Evolutionary conservation across 352 stramenopile genomes (phyloP), one percentile per base, ranked within the genome.

Genomic region (Globisporangium uncinulatum): DNA sequence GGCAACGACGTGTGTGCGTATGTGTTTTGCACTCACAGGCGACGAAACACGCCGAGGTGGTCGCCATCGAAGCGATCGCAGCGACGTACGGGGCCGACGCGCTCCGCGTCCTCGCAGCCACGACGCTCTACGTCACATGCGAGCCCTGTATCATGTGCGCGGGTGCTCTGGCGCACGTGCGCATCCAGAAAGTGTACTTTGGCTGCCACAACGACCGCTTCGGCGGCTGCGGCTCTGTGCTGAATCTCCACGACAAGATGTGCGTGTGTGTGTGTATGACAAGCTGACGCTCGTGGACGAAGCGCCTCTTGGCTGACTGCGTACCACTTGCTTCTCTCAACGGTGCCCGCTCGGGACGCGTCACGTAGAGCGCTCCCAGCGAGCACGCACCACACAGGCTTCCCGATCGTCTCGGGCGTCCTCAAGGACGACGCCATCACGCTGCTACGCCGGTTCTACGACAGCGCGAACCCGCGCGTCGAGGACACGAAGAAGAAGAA

Each of bases 131-230:
- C 62, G 92, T 98, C 43, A 98, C 92, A 9, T 96, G 88, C 39
- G 92, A 98, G 70, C 92, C 92, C 6, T 98, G 92, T 65, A 97
- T 98, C 59, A 98, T 98, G 92, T 98, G 92, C 48, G 91, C 92
- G 3, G 76, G 73, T 31, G 92, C 91, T n/a, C 68, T 98, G 17
- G 73, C 77, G 14, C 73, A 88, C 49, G 65, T 97, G 13, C 74
- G 61, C 44, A 87, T 98, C 46, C 59, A 74, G 43, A 62, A 59
- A 7, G 89, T 95, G 48, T 83, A 88, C 39, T 98, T 96, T 74
- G 92, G 92, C 17, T 97, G 87, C 64, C 76, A 89, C 58, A 98
- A 98, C 57, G 87, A 97, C 56, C 87, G 86, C 53, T 98, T 98
- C 67, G 92, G 92, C 51, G 92, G 92, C 34, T 97, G 86, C 68